Percentiles rank a stretch among this genome's conserved stretches.
phyloP scores from a whole-genome alignment of 2,329 filamentous ascomycete species.

The Hypomyces rosellus region DNA sequence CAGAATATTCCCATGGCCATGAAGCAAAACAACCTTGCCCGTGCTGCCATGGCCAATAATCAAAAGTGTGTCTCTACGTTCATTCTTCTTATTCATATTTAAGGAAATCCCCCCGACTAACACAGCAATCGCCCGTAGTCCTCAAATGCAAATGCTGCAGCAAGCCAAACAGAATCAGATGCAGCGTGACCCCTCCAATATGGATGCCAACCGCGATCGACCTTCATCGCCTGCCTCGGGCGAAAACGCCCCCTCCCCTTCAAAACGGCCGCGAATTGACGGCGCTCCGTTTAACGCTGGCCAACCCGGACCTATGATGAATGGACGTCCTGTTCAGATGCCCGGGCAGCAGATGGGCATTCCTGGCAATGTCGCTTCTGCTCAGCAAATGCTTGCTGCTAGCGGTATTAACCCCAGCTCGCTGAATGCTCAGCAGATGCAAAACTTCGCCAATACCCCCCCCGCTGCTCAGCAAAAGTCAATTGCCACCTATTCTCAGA shows the following conservation, averaged over 20 bases:
- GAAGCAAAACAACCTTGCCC: constrained; percentile 59
- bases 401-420: constrained; percentile 70
- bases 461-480: constrained; percentile 69
- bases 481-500: constrained; percentile 81
- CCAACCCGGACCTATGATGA: constrained; percentile 60
- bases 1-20: constrained; percentile 52
- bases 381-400: constrained; percentile 56
- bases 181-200: constrained; percentile 80
- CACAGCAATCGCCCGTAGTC: constrained; percentile 34
- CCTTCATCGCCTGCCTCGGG: constrained; percentile 75
- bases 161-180: constrained; percentile 72
- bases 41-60: constrained; percentile 73
- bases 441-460: constrained; percentile 49
- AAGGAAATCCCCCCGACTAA: neutral
- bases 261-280: constrained; percentile 78
- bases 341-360: constrained; percentile 61
- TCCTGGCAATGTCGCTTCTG: constrained; percentile 41
- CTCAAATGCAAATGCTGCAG: constrained; percentile 66
- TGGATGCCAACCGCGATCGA: constrained; percentile 76
- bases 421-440: constrained; percentile 72
- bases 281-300: constrained; percentile 66
- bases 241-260: constrained; percentile 87
- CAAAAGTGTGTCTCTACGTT: constrained; percentile 51
- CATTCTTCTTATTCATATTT: constrained; percentile 40
- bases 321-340: constrained; percentile 67